Evolutionary conservation across 176 grass and related monocot genomes (phyloP), one percentile per base, ranked within the genome.

Genomic region (Oryza australiensis): DNA sequence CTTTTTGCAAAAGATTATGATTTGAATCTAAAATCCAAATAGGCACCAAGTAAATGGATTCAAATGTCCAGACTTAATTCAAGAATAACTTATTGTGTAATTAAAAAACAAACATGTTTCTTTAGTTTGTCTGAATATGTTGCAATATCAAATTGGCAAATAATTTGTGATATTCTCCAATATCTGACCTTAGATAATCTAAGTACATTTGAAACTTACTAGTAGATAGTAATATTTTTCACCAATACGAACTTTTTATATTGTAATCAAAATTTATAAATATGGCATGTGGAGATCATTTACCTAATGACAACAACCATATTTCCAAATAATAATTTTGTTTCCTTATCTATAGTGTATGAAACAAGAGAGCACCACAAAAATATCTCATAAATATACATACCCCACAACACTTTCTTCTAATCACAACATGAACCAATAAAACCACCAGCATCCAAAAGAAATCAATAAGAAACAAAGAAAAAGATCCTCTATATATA

Each of bases 401-500:
- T 30, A 4, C 10, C 71, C 24, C 76, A 63, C 48, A 72, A 48
- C 24, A 32, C 7, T 64, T 70, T 48, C 2, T 48, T 46, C 4
- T 75, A 28, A 46, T 67, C 53, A 28, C 5, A 78, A 41, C 24
- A 70, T 15, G 4, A 30, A 27, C 37, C 38, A 64, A 22, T 33
- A 82, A 26, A 68, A 68, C 7, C 12, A 84, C 45, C 57, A 11
- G 15, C 66, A 41, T 23, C 8, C 7, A 46, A 32, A 79, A 28
- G 5, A 26, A 9, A 71, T 23, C 1, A 55, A 45, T 18, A 65
- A 46, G n/a, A 79, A 79, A 79, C 12, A 26, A 1, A 49, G 13
- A 34, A 41, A 64, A 65, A 16, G 59, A 38, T 80, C 33, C 5
- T 82, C 22, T 49, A 64, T 85, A 80, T 72, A 76, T 85, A 80